A percentile compares a stretch with the other conserved stretches of the same genome.
Conservation (phyloP, 2,329 filamentous ascomycete genomes). For the Myriosclerotinia curreyana region DNA sequence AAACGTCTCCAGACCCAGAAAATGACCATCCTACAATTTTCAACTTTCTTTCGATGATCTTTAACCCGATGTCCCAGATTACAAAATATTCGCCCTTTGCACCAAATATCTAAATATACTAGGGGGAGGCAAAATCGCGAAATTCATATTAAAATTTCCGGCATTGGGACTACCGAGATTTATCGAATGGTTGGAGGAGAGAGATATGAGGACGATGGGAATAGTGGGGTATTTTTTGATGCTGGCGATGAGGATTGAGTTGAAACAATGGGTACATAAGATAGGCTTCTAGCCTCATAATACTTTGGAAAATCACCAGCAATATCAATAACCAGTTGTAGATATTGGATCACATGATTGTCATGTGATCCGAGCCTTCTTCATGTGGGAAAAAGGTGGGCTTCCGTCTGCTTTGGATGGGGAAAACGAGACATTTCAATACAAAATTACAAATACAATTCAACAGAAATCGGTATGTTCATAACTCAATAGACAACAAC, state of each 20-base stretch:
- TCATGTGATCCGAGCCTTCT: too few species aligned
- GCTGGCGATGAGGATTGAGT: neutral
- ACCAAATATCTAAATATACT: neutral
- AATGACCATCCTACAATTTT: neutral
- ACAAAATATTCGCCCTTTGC: neutral
- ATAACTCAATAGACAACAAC: too few species aligned
- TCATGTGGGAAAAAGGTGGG: neutral
- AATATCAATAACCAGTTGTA: too few species aligned
- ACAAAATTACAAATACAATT: too few species aligned
- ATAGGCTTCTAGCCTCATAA: neutral
- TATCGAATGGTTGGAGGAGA: constrained; percentile 3
- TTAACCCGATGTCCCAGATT: neutral
- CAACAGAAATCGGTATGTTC: neutral
- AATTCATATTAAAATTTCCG: constrained; percentile 6
- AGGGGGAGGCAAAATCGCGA: neutral
- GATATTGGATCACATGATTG: too few species aligned
- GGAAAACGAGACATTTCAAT: too few species aligned
- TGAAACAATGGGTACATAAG: neutral
- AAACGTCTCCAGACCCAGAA: neutral
- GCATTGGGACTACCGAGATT: neutral
- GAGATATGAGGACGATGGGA: neutral
- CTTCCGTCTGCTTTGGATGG: too few species aligned
- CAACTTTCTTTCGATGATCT: constrained; percentile 12
- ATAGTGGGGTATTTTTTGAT: constrained; percentile 18
- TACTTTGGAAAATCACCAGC: neutral